Evolutionary conservation across 495 filamentous ascomycete species (phyloP).

Genomic region (Neurospora sp.): DNA sequence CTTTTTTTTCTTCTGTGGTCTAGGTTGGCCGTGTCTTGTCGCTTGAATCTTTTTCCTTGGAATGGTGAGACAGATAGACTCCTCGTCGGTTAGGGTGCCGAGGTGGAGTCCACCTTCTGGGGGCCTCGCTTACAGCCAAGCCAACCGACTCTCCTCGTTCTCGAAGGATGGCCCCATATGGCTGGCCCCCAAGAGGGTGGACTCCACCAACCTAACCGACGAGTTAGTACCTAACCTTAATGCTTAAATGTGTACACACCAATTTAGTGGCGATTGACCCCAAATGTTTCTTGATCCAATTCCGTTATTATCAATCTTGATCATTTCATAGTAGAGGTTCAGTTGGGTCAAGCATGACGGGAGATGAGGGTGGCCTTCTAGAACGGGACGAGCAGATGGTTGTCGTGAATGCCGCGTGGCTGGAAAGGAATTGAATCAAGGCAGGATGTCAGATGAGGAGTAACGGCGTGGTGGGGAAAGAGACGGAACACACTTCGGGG

Average conservation of each 20-base stretch:
- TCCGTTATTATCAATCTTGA: too few species aligned
- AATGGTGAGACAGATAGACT: background rate
- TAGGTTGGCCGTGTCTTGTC: background rate
- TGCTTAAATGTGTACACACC: background rate
- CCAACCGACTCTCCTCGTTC: too few species aligned
- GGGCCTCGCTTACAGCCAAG: too few species aligned
- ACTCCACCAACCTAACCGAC: too few species aligned
- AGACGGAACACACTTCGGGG: background rate
- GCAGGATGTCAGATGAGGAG: background rate
- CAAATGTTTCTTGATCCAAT: too few species aligned
- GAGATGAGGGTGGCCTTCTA: background rate
- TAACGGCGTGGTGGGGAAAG: background rate
- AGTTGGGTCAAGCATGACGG: background rate
- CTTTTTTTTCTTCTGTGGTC: background rate
- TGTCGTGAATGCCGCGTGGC: too few species aligned
- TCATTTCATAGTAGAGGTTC: too few species aligned
- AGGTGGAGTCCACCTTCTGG: too few species aligned
- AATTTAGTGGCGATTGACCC: background rate
- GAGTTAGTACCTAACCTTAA: background rate
- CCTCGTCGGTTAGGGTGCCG: too few species aligned
- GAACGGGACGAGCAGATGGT: too few species aligned
- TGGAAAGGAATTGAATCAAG: background rate
- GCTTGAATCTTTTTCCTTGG: background rate
- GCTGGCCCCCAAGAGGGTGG: too few species aligned
- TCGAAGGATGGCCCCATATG: too few species aligned